Conservation (phyloP, 345 rosid genomes). For the Syzygium aromaticum region DNA sequence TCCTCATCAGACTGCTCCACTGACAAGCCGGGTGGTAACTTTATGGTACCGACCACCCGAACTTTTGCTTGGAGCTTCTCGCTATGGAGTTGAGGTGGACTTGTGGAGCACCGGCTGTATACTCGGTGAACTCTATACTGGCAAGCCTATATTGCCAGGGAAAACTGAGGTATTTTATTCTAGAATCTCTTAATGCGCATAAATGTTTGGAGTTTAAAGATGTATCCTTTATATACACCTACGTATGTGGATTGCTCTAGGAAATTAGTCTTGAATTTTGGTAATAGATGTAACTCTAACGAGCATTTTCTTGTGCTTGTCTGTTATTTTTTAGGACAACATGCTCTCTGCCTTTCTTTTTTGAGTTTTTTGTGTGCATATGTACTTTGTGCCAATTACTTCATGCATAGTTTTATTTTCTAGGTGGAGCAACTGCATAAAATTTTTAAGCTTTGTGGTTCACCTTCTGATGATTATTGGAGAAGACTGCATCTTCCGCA, state of each 20-base stretch:
- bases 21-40: slow-evolving; percentile 96
- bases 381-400: neutral
- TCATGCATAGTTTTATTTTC: neutral
- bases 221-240: neutral
- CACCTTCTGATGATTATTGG: slow-evolving; percentile 85
- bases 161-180: slow-evolving; percentile 68
- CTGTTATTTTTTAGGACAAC: neutral
- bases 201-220: neutral
- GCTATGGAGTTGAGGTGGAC: slow-evolving; percentile 81
- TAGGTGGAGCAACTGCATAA: slow-evolving; percentile 96
- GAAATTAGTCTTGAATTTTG: neutral
- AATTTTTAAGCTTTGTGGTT: slow-evolving; percentile 92
- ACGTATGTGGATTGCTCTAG: neutral
- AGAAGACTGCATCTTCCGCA: slow-evolving; percentile 53
- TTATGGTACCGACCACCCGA: slow-evolving; percentile 99
- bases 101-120: slow-evolving; percentile 98
- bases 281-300: neutral
- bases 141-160: slow-evolving; percentile 89
- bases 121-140: slow-evolving; percentile 74
- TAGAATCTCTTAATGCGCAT: neutral
- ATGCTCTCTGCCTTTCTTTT: neutral
- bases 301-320: neutral
- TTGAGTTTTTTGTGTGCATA: neutral
- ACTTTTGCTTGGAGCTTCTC: slow-evolving; percentile 86
- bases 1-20: slow-evolving; percentile 37